Evolutionary conservation across 2,329 filamentous ascomycete species (phyloP).

Genomic region (Alternaria consortialis): DNA sequence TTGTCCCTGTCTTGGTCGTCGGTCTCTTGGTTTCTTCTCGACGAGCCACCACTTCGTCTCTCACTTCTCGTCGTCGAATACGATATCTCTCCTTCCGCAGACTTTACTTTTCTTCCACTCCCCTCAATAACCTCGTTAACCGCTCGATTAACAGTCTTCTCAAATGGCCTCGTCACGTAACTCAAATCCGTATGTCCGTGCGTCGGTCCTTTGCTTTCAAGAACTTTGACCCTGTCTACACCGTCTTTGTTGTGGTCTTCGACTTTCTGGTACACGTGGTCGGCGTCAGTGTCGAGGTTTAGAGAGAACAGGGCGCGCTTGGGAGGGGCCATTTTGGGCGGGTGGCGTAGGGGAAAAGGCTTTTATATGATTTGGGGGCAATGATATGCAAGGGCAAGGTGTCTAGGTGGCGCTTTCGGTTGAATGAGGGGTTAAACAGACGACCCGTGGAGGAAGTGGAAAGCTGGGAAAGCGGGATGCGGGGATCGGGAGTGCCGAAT

Average conservation of each 20-base stretch:
- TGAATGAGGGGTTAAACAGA: constrained; percentile 28
- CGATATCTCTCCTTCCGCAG: constrained; percentile 34
- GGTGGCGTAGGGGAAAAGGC: constrained; percentile 8
- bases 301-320: constrained; percentile 51
- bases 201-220: constrained; percentile 48
- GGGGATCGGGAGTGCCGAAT: constrained; percentile 29
- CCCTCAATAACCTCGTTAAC: constrained; percentile 44
- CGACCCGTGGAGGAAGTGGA: constrained; percentile 13
- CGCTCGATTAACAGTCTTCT: constrained; percentile 42
- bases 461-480: constrained; percentile 18
- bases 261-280: constrained; percentile 51
- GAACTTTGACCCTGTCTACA: constrained; percentile 44
- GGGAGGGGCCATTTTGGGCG: constrained; percentile 29
- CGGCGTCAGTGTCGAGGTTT: constrained; percentile 52
- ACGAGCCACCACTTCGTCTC: constrained; percentile 7
- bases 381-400: neutral
- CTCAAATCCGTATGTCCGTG: constrained; percentile 41
- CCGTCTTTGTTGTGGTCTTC: constrained; percentile 46
- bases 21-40: constrained; percentile 10
- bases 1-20: neutral
- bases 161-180: constrained; percentile 51
- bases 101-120: constrained; percentile 34
- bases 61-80: constrained; percentile 24
- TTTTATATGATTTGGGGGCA: constrained; percentile 12
- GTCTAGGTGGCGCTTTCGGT: constrained; percentile 12